phyloP scores from a whole-genome alignment of 2,329 filamentous ascomycete genomes.

The Sordariomycetes sp. region DNA sequence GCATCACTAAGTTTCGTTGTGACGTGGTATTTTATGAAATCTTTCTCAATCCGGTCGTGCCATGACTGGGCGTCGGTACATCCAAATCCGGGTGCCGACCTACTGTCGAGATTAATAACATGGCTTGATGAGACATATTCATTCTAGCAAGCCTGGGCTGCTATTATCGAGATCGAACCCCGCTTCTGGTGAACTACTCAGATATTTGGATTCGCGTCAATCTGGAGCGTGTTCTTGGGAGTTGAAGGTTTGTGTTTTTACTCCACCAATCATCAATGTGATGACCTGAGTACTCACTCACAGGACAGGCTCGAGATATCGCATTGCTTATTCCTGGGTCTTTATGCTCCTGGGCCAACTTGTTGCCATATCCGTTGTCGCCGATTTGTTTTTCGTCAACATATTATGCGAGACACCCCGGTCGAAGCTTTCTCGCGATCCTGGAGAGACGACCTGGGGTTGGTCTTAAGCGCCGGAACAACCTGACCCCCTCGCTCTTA shows the following conservation, averaged over 20 bases:
- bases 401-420: conserved; percentile 7
- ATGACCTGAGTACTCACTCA: not conserved
- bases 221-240: conserved; percentile 14
- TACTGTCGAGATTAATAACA: too few species aligned
- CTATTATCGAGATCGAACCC: conserved; percentile 10
- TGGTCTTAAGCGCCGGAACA: too few species aligned
- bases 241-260: conserved; percentile 9
- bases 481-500: too few species aligned
- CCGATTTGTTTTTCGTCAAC: conserved; percentile 14
- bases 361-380: conserved; percentile 14
- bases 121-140: conserved; percentile 14
- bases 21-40: too few species aligned
- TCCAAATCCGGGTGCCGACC: too few species aligned
- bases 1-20: too few species aligned
- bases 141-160: conserved; percentile 14
- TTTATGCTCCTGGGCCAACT: conserved; percentile 15
- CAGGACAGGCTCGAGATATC: conserved; percentile 9
- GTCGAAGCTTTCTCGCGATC: not conserved
- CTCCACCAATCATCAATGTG: not conserved
- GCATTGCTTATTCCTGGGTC: conserved; percentile 7
- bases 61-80: too few species aligned
- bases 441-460: too few species aligned
- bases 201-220: conserved; percentile 14
- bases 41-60: too few species aligned
- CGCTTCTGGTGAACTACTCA: conserved; percentile 14